Evolutionary conservation across 2,329 filamentous ascomycete genomes (phyloP), one percentile per base, ranked within the genome.

Genomic region (Pestalotiopsis sp.): DNA sequence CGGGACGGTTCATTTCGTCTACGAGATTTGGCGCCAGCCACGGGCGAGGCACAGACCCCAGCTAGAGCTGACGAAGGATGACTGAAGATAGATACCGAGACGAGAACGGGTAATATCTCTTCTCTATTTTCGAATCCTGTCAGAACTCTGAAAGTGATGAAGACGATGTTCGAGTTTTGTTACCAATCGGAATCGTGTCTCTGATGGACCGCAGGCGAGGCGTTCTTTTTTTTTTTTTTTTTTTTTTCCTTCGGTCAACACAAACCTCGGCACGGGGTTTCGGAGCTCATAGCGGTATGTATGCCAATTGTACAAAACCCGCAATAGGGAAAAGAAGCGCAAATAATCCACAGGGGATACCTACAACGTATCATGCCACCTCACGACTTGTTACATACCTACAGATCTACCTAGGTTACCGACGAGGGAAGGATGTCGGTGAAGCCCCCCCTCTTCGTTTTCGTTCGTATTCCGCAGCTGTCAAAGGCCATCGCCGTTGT

Each of bases 51-150:
- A 52, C 45, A 52, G 45, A 20, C 45, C 14, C 45, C 41, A 14
- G 13, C 41, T 49, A 52, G 41, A 45, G 45, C 45, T 52, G 45
- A n/a, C 45, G 17, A 36, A 36, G 31, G 31, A 52, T 52, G 17
- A n/a, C 7, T n/a, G n/a, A 49, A n/a, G 41, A 52, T 9, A 23
- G n/a, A 52, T 9, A n/a, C 3, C 20, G 45, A n/a, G 45, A 52
- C 31, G 31, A 36, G 31, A 20, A 52, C 45, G 45, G 45, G 45
- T 23, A 52, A 20, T n/a, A 20, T 20, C 45, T 52, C 17, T 52
- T 52, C 20, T 52, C 9, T 11, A n/a, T 59, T 59, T 59, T 59
- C 5, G 61, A 64, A 64, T 64, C 40, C 61, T 49, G 38, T 45
- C 61, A 64, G 59, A 62, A 62, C 36, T 23, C 36, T 62, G 27